Base-by-base conservation (phyloP, 2,329 filamentous ascomycete species). In the Dendryphion nanum region DNA sequence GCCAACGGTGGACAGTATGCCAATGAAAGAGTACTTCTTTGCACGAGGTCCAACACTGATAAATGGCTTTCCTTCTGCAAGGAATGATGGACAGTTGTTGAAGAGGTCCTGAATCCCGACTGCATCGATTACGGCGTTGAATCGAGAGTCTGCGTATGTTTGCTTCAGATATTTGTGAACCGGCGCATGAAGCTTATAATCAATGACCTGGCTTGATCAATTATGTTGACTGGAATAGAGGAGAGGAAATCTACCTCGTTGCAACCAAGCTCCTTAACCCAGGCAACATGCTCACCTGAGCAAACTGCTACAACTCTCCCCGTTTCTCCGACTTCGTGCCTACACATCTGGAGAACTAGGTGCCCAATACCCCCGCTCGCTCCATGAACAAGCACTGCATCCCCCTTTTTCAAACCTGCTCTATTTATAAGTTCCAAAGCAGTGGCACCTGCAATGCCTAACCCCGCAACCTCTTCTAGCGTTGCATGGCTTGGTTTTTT, bases 361-460 rank as follows among this genome's bases (percentile, higher is more conserved):
- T 66, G 64, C 10, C 75, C 75, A 5, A 78, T 70, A 10, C 73
- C 74, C 1, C 75, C 74, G 46, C 73, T 75, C 15, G 72, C 75
- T 3, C 72, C 75, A 44, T 76, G 74, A 4, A 77, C 59, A 32
- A 78, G 47, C 23, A 76, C 70, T 2, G 64, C 56, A 12, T 64
- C 53, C 0, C 70, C 67, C 4, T 40, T 34, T 40, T 64, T 59
- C 36, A 64, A 46, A 3, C 47, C 55, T 3, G 68, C 62, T 17
- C 55, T 56, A 16, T 53, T 45, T 1, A 70, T 37, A 21, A 70
- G 46, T 33, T 64, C 51, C 31, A 67, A 42, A 14, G 70, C 70
- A 6, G 69, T 70, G 37, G 64, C 54, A 5, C 62, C 69, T 4
- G 67, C 61, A 19, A 70, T 53, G n/a, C 65, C 43, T 18, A 69